Evolutionary conservation across 2,329 filamentous ascomycete species (phyloP).

Genomic region (Botrytis paeoniae): DNA sequence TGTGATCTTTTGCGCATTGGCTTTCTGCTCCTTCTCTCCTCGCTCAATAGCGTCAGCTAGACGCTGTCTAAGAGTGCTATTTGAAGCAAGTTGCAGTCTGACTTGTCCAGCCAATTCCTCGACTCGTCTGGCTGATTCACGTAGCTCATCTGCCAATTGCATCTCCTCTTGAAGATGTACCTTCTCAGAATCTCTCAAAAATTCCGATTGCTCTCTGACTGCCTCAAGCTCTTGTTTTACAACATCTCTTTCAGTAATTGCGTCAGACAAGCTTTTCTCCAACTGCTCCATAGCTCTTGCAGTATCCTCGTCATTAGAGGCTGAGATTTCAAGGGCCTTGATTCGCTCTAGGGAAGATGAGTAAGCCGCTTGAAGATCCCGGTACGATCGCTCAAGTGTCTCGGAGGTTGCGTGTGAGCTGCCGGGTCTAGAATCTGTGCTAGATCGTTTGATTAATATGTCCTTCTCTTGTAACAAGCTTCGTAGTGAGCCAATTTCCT

Average conservation of each 20-base stretch:
- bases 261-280: constrained; percentile 65
- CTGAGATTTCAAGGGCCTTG: constrained; percentile 57
- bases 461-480: constrained; percentile 78
- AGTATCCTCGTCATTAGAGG: constrained; percentile 55
- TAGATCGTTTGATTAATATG: constrained; percentile 60
- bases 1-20: constrained; percentile 78
- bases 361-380: constrained; percentile 71
- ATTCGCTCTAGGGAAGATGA: constrained; percentile 63
- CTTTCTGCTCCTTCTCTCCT: constrained; percentile 78
- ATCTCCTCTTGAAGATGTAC: constrained; percentile 57
- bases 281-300: constrained; percentile 61
- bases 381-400: constrained; percentile 70
- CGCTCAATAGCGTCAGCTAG: constrained; percentile 76
- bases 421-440: constrained; percentile 41
- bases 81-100: constrained; percentile 73
- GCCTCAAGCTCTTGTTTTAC: constrained; percentile 62
- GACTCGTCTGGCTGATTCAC: constrained; percentile 70
- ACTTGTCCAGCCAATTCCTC: constrained; percentile 79
- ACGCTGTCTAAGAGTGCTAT: constrained; percentile 70
- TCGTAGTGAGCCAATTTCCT: constrained; percentile 83
- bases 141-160: constrained; percentile 65
- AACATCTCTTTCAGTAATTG: constrained; percentile 70
- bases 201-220: constrained; percentile 60
- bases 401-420: constrained; percentile 60
- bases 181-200: constrained; percentile 55